Base-by-base conservation (phyloP, 2,329 filamentous ascomycete species). In the Eutypella sp. region DNA sequence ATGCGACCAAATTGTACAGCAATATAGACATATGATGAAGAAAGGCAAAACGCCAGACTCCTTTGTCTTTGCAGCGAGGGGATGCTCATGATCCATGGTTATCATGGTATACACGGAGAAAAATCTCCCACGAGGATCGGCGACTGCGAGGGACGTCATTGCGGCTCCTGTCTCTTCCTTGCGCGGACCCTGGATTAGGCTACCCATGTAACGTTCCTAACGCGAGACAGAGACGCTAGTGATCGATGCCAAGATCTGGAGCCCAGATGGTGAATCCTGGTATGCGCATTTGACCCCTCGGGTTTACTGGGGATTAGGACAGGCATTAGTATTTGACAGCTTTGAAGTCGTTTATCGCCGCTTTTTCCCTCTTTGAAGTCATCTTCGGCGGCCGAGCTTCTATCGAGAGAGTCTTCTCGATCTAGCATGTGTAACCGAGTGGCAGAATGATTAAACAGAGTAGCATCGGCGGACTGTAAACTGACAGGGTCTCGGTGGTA, bases 201-300 rank as follows among this genome's bases (percentile, higher is more conserved):
- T 39, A 11, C n/a, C 36, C 11, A 39, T 39, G 36, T 23, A 39
- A 39, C 36, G n/a, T 39, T 39, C 36, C 36, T 39, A 39, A 39
- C 19, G 10, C 19, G n/a, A 39, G 36, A 39, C 20, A 24, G 20
- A 7, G n/a, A 13, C 36, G 11, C 2, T 39, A 39, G 20, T 23
- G 36, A 24, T 22, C 13, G 23, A n/a, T 13, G 36, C 36, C 36
- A 39, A 39, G 36, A 39, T 15, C 18, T n/a, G 11, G 20, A 19
- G n/a, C 36, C 19, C 5, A 39, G 36, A 22, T n/a, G 2, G 20
- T n/a, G 36, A 39, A 20, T 13, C 36, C 36, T 7, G 19, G 36
- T 15, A 6, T 16, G 36, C 23, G n/a, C 15, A 20, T n/a, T 22
- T 24, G 4, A 20, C n/a, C 20, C 20, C 36, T 38, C 23, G 36